Evolutionary conservation across 768 basidiomycete genomes (phyloP).

Genomic region (Coprinopsis strossmayeri): DNA sequence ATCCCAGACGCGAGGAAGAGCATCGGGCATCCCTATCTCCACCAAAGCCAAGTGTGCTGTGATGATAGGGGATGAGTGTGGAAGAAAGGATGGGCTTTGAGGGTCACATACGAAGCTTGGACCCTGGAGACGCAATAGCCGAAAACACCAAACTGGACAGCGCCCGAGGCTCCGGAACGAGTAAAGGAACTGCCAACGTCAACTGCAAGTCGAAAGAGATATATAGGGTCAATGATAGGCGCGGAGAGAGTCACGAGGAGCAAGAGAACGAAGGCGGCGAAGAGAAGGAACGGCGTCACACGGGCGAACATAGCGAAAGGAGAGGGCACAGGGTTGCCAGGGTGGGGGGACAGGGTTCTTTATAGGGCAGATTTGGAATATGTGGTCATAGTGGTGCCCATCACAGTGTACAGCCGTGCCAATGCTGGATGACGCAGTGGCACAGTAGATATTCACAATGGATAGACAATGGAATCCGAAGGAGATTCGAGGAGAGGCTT

Average conservation of each 20-base stretch:
- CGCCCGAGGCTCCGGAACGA: constrained; percentile 26
- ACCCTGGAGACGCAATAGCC: constrained; percentile 52
- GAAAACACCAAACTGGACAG: constrained; percentile 53
- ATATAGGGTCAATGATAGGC: constrained; percentile 51
- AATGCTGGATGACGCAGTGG: background rate
- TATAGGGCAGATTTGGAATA: background rate
- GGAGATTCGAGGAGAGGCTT: background rate
- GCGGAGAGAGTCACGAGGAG: constrained; percentile 57
- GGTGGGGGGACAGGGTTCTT: constrained; percentile 10
- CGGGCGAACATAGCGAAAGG: constrained; percentile 22
- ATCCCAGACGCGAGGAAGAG: constrained; percentile 44
- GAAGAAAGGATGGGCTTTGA: constrained; percentile 8
- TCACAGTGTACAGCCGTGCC: background rate
- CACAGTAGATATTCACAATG: no score
- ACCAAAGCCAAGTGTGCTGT: constrained; percentile 38
- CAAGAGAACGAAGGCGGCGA: constrained; percentile 52
- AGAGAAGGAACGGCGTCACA: constrained; percentile 35
- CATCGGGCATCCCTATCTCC: constrained; percentile 34
- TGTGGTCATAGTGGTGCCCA: constrained; percentile 2
- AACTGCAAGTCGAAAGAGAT: constrained; percentile 44
- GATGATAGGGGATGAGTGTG: constrained; percentile 12
- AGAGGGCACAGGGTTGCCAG: constrained; percentile 3
- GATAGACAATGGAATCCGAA: background rate
- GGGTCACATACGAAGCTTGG: constrained; percentile 33
- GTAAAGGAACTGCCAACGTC: constrained; percentile 22